Conservation (phyloP, 2,329 filamentous ascomycete species). For the Ambrosiella beaveri region DNA sequence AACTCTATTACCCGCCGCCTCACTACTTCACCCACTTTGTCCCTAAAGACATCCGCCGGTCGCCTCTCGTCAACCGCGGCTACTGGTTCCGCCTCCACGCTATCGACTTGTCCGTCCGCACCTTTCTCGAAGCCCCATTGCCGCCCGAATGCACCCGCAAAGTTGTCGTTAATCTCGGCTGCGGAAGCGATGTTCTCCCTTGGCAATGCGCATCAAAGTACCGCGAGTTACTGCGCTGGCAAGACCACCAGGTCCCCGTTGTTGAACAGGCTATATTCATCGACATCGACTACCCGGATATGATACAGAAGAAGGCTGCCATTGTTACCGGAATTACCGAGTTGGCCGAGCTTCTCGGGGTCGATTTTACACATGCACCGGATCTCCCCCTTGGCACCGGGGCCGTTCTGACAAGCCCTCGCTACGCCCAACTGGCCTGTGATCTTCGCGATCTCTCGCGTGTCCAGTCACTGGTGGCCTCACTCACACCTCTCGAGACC, state of each 20-base stretch:
- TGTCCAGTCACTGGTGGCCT: constrained; percentile 41
- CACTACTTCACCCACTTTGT: constrained; percentile 85
- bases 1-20: constrained; percentile 61
- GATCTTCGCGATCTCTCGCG: constrained; percentile 52
- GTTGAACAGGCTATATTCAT: constrained; percentile 51
- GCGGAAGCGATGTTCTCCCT: constrained; percentile 76
- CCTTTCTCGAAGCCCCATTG: constrained; percentile 39
- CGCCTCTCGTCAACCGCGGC: constrained; percentile 79
- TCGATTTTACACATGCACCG: constrained; percentile 14
- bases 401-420: constrained; percentile 45
- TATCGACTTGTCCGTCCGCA: constrained; percentile 54
- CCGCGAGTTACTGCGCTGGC: constrained; percentile 23
- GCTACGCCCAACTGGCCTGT: constrained; percentile 66
- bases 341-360: constrained; percentile 27
- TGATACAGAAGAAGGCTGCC: constrained; percentile 57
- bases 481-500: constrained; percentile 37
- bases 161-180: constrained; percentile 69
- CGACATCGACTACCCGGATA: constrained; percentile 70
- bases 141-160: constrained; percentile 34
- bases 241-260: neutral
- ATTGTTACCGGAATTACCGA: constrained; percentile 47
- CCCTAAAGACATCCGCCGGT: constrained; percentile 60
- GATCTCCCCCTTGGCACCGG: constrained; percentile 20
- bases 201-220: constrained; percentile 66
- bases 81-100: constrained; percentile 77